These are phyloP conservation scores for Ophiostoma sp. DNA, from an alignment of 2,329 filamentous ascomycete species.

Conservation along the genomic window DNA sequence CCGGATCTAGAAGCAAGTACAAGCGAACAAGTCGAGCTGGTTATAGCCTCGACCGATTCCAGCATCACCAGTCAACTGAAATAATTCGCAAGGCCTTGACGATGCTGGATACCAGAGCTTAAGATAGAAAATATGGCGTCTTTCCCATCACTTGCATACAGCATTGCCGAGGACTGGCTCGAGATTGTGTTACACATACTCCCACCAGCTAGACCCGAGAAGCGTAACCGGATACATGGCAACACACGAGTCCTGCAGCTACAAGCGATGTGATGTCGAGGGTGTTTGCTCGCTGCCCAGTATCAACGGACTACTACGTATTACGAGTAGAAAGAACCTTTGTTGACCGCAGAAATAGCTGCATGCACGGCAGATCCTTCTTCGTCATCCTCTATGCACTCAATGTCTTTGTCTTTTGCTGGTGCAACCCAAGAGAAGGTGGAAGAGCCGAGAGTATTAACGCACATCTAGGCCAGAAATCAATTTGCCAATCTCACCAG, in stretches of 20 bases:
- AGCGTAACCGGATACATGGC: neutral
- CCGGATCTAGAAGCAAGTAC: neutral
- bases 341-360: neutral
- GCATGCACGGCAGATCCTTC: neutral
- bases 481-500: neutral
- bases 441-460: neutral
- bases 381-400: neutral
- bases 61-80: neutral
- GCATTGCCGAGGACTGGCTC: neutral
- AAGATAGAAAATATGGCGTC: too few relatives aligned
- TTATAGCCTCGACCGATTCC: neutral
- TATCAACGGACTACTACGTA: neutral
- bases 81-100: too few relatives aligned
- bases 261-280: neutral
- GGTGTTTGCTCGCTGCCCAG: neutral
- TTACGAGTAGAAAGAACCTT: neutral
- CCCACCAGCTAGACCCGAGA: neutral
- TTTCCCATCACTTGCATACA: neutral
- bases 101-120: too few relatives aligned
- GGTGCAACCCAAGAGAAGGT: neutral
- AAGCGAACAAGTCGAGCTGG: neutral
- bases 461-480: too few relatives aligned
- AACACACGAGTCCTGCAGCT: conserved; percentile 9
- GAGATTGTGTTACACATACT: neutral
- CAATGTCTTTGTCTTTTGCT: neutral